These are phyloP conservation scores for Cyberlindnera maritima DNA, from an alignment of 805 yeast genomes.

Conservation along the genomic window DNA sequence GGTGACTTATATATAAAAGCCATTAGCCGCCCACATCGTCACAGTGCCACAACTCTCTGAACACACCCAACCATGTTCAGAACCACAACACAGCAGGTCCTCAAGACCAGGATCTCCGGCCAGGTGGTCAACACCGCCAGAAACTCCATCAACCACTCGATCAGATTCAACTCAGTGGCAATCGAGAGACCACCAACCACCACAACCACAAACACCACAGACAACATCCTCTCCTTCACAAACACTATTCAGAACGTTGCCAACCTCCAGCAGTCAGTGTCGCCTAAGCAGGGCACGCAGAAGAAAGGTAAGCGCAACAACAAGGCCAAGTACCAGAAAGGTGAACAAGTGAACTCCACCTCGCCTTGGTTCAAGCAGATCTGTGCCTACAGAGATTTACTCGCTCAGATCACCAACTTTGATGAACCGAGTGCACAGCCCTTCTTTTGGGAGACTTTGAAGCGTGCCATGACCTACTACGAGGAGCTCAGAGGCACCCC, in stretches of 20 bases:
- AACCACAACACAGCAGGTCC: constrained; percentile 24
- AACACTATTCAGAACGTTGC: constrained; percentile 32
- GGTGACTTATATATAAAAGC: not conserved
- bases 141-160: constrained; percentile 36
- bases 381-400: constrained; percentile 50
- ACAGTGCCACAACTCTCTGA: no score
- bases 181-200: constrained; percentile 31
- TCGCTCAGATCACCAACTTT: constrained; percentile 32
- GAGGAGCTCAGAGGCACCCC: constrained; percentile 45
- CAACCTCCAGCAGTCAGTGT: constrained; percentile 17
- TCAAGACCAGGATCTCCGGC: constrained; percentile 36
- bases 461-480: constrained; percentile 48
- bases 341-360: constrained; percentile 24
- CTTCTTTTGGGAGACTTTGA: constrained; percentile 51
- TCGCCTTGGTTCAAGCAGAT: constrained; percentile 51
- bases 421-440: constrained; percentile 40
- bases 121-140: constrained; percentile 38
- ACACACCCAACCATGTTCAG: constrained; percentile 20
- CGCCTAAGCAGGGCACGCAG: constrained; percentile 1
- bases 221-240: constrained; percentile 18
- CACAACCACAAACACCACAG: constrained; percentile 13
- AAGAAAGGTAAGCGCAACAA: constrained; percentile 16
- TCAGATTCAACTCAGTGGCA: constrained; percentile 36
- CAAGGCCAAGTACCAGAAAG: constrained; percentile 11
- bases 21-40: not conserved